Evolutionary conservation across 1,284 basidiomycete genomes (phyloP).

Genomic region (Inonotus hispidus): DNA sequence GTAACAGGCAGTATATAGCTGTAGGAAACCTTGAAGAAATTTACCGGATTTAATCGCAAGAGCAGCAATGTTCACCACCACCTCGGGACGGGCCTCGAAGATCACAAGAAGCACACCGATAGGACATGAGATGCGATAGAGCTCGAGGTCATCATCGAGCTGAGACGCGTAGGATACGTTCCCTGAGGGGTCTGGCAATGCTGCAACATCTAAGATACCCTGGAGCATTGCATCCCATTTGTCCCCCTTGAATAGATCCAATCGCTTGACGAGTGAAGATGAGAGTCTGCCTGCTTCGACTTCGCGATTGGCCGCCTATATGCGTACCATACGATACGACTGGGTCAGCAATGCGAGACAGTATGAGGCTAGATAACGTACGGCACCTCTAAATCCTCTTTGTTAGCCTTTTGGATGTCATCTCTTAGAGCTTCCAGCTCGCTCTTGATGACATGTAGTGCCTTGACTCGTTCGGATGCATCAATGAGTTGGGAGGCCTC

Average conservation of each 20-base stretch:
- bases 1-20: constrained; percentile 1
- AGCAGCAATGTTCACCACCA: constrained; percentile 95
- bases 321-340: neutral
- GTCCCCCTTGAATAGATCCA: constrained; percentile 80
- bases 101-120: constrained; percentile 97
- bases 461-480: constrained; percentile 60
- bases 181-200: constrained; percentile 84
- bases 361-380: neutral
- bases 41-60: constrained; percentile 94
- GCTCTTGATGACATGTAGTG: constrained; percentile 64
- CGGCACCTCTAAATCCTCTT: constrained; percentile 69
- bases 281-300: constrained; percentile 84
- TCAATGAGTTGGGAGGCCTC: constrained; percentile 79
- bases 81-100: constrained; percentile 97
- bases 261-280: constrained; percentile 72
- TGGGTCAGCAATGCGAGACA: neutral
- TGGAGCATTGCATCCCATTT: constrained; percentile 96
- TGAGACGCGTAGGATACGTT: constrained; percentile 83
- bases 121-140: constrained; percentile 94
- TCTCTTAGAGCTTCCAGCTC: constrained; percentile 60
- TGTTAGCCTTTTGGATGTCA: constrained; percentile 76
- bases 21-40: constrained; percentile 23
- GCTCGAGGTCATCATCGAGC: constrained; percentile 81
- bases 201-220: constrained; percentile 84
- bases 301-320: constrained; percentile 69